These are phyloP conservation scores for Epichloe elymi DNA, from an alignment of 2,329 filamentous ascomycete species.

Conservation along the genomic window DNA sequence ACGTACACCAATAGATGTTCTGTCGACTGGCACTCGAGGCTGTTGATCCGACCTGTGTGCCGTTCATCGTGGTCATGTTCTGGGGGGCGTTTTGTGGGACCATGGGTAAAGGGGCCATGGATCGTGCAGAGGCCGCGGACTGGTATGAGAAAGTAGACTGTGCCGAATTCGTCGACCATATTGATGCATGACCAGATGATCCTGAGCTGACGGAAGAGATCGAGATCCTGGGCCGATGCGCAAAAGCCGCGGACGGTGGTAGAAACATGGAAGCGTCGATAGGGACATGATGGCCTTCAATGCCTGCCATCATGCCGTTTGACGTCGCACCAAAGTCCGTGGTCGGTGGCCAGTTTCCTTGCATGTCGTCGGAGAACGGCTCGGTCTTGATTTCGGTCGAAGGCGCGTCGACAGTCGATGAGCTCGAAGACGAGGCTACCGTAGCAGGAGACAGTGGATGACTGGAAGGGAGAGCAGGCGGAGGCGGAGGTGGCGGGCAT, in stretches of 20 bases:
- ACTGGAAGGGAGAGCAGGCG: conserved; percentile 14
- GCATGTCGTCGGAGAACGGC: conserved; percentile 15
- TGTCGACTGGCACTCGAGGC: conserved; percentile 20
- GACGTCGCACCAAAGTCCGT: conserved; percentile 5
- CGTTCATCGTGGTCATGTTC: conserved; percentile 19
- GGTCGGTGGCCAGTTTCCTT: conserved; percentile 11
- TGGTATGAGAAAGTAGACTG: conserved; percentile 29
- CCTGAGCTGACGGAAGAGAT: conserved; percentile 36
- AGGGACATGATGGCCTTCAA: conserved; percentile 2
- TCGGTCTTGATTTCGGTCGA: conserved; percentile 19
- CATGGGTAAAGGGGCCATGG: conserved; percentile 24
- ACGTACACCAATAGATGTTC: conserved; percentile 44
- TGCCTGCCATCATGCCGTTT: conserved; percentile 4
- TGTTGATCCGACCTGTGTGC: conserved; percentile 17
- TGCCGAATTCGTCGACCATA: conserved; percentile 29
- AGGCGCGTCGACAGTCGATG: conserved; percentile 10
- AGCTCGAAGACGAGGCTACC: conserved; percentile 6
- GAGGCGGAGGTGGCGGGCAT: conserved; percentile 16
- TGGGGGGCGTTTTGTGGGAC: conserved; percentile 17
- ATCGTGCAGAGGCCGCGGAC: conserved; percentile 19
- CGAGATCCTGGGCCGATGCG: conserved; percentile 31
- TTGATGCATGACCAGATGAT: conserved; percentile 34
- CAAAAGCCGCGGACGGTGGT: conserved; percentile 23
- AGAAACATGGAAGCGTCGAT: conserved; percentile 19
- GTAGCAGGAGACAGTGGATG: conserved; percentile 9